phyloP scores from a whole-genome alignment of 2,329 filamentous ascomycete genomes.

The Acrocalymma vagum region DNA sequence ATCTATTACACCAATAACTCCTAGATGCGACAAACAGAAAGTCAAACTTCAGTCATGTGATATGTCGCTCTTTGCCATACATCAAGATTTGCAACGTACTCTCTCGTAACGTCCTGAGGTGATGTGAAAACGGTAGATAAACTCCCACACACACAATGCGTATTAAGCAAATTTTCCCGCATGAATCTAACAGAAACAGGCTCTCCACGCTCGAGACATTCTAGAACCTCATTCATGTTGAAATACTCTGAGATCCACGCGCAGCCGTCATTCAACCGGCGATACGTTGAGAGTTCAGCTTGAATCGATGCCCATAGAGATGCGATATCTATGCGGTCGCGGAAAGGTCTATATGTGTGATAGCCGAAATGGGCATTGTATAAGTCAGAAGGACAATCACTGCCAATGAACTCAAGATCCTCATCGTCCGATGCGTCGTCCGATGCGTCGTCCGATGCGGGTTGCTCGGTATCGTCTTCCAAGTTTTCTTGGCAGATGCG shows the following conservation, averaged over 20 bases:
- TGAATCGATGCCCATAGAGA: conserved; percentile 46
- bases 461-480: too few species aligned
- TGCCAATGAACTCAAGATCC: background rate
- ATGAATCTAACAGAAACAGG: conserved; percentile 1
- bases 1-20: too few species aligned
- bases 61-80: conserved; percentile 14
- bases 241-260: conserved; percentile 21
- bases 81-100: conserved; percentile 18
- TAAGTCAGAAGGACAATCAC: background rate
- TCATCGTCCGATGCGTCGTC: conserved; percentile 4
- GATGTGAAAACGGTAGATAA: background rate
- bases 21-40: too few species aligned
- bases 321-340: background rate
- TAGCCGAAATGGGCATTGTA: conserved; percentile 6
- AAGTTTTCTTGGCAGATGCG: too few species aligned
- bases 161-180: conserved; percentile 5
- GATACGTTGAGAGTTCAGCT: conserved; percentile 47
- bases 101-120: conserved; percentile 1
- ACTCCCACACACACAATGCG: conserved; percentile 11
- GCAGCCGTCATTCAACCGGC: conserved; percentile 34
- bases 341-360: background rate
- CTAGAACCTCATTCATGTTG: conserved; percentile 10
- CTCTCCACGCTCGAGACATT: background rate
- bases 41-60: too few species aligned
- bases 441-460: too few species aligned